phyloP scores from a whole-genome alignment of 2,329 filamentous ascomycete genomes.

The Zasmidium citrigriseum region DNA sequence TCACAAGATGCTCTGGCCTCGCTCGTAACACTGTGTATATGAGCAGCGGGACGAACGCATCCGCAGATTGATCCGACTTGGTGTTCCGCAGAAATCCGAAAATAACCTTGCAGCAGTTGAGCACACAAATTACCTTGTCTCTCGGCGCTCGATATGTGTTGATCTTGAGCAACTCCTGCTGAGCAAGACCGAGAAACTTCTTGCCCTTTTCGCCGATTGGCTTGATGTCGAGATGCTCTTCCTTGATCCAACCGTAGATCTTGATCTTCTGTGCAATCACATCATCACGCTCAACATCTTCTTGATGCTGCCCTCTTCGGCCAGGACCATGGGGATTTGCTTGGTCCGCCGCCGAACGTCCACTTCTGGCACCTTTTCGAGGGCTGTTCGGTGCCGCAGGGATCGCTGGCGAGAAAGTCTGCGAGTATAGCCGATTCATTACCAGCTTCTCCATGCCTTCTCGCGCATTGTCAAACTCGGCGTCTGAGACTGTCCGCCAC shows the following conservation, averaged over 20 bases:
- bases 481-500: constrained; percentile 92
- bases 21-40: constrained; percentile 95
- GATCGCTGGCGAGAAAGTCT: constrained; percentile 96
- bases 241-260: constrained; percentile 92
- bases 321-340: constrained; percentile 66
- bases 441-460: constrained; percentile 99
- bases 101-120: constrained; percentile 99
- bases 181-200: constrained; percentile 83
- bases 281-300: constrained; percentile 95
- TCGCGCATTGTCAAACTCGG: constrained; percentile 95
- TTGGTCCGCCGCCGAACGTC: constrained; percentile 40
- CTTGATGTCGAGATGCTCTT: constrained; percentile 91
- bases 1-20: constrained; percentile 92
- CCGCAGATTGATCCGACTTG: constrained; percentile 90
- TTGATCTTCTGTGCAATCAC: constrained; percentile 95
- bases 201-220: constrained; percentile 81
- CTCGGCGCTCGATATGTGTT: constrained; percentile 94
- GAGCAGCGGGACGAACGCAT: constrained; percentile 90
- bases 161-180: constrained; percentile 94
- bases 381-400: constrained; percentile 73
- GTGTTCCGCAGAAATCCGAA: constrained; percentile 92
- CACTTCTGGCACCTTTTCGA: constrained; percentile 66
- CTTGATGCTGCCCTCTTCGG: constrained; percentile 92
- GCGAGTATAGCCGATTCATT: constrained; percentile 94
- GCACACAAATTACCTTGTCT: constrained; percentile 96